A percentile compares a stretch with the other conserved stretches of the same genome.
Evolutionary conservation across 768 basidiomycete genomes (phyloP).

Genomic region (Tylopilus sp.): DNA sequence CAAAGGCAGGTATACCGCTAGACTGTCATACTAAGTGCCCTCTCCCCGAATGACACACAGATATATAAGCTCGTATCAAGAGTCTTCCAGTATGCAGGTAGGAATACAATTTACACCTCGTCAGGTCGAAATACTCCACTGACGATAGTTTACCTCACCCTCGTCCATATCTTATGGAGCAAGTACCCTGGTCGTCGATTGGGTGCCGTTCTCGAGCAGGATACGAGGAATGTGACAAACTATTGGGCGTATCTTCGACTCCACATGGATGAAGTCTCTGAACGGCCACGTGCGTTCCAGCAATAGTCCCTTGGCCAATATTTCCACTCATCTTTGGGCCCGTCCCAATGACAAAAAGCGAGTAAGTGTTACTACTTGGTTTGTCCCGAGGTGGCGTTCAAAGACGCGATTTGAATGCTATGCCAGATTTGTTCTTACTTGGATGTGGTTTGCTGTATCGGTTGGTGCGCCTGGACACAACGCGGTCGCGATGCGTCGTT

Average conservation of each 20-base stretch:
- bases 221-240: slow-evolving; percentile 49
- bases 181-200: slow-evolving; percentile 52
- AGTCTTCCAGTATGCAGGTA: slow-evolving; percentile 63
- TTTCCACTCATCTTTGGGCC: slow-evolving; percentile 44
- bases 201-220: slow-evolving; percentile 33
- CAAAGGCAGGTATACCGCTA: slow-evolving; percentile 51
- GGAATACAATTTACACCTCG: background rate
- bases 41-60: slow-evolving; percentile 42
- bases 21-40: slow-evolving; percentile 50
- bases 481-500: slow-evolving; percentile 38
- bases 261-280: slow-evolving; percentile 43
- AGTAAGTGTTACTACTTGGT: slow-evolving; percentile 56
- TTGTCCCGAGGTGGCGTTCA: slow-evolving; percentile 11
- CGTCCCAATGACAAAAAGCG: slow-evolving; percentile 60
- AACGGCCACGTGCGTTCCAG: slow-evolving; percentile 39
- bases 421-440: slow-evolving; percentile 58
- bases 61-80: slow-evolving; percentile 54
- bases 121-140: background rate
- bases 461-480: slow-evolving; percentile 39
- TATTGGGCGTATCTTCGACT: slow-evolving; percentile 69
- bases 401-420: background rate
- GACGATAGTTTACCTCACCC: slow-evolving; percentile 59
- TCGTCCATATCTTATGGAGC: slow-evolving; percentile 43
- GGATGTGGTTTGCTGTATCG: slow-evolving; percentile 62
- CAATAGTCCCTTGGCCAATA: slow-evolving; percentile 49